These are phyloP conservation scores for Colletotrichum ledebouriae DNA, from an alignment of 2,329 filamentous ascomycete genomes.

Conservation along the genomic window DNA sequence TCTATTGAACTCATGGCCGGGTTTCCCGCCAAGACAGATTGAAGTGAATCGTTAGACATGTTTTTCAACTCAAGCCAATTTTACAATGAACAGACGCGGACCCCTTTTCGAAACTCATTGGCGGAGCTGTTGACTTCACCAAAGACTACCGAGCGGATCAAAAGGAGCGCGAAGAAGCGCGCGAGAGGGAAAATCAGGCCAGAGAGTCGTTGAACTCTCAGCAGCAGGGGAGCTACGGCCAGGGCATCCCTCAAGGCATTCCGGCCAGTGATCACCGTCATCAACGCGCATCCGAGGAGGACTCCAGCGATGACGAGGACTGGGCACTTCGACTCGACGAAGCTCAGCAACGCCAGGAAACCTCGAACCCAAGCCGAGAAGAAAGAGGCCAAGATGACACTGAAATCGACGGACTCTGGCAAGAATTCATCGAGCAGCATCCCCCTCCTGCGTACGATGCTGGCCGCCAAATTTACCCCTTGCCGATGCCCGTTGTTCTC, in stretches of 20 bases:
- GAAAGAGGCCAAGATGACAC: background rate
- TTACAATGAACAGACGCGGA: slow-evolving; percentile 8
- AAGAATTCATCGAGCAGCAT: background rate
- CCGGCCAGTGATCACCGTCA: background rate
- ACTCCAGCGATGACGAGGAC: background rate
- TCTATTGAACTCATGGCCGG: too few relatives aligned
- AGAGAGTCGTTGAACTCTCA: background rate
- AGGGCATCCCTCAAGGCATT: too few relatives aligned
- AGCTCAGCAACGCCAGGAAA: background rate
- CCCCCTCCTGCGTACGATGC: background rate
- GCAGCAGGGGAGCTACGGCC: too few relatives aligned
- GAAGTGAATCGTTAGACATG: too few relatives aligned
- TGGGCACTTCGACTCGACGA: slow-evolving; percentile 2
- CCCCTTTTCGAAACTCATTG: slow-evolving; percentile 7
- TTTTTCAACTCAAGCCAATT: background rate
- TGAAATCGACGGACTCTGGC: background rate
- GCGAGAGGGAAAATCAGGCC: background rate
- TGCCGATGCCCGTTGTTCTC: slow-evolving; percentile 9
- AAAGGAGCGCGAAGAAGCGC: slow-evolving; percentile 5
- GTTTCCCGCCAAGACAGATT: too few relatives aligned
- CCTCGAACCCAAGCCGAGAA: background rate
- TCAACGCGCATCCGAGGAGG: background rate
- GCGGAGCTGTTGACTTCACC: slow-evolving; percentile 13
- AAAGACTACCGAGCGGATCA: slow-evolving; percentile 4
- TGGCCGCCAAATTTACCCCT: background rate